Evolutionary conservation across 2,329 filamentous ascomycete genomes (phyloP), one percentile per base, ranked within the genome.

Genomic region (Curvularia sp.): DNA sequence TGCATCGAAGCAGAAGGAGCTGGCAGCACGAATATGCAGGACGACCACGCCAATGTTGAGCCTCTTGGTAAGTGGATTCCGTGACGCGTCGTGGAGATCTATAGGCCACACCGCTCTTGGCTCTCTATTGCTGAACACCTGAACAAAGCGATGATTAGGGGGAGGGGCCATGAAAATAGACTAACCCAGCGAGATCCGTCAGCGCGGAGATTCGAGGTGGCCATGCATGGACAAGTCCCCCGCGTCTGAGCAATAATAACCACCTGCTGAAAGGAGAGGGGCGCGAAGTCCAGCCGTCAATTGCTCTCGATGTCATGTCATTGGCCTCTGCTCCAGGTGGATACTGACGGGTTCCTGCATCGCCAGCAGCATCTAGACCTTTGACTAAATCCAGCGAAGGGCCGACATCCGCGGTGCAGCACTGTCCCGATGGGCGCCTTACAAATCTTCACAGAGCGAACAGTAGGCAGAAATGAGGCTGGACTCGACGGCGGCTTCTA

Each of bases 341-440:
- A 46, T 42, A 60, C 57, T 33, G 57, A 53, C 65, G 68, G 68
- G 68, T 70, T 70, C 68, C 68, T 69, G 62, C 64, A 64, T 66
- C 55, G 58, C 20, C 46, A 24, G 51, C 54, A 55, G 63, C 62
- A 51, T 69, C 64, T 67, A 62, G 64, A 59, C 64, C 62, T 54
- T 48, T 28, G 44, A 57, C 66, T 66, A 65, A 44, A 44, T 28
- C 20, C 46, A 46, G 48, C 46, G 22, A 58, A 55, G 53, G 49
- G 57, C 55, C 55, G 55, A 57, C 47, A 53, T 58, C 52, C 53
- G 43, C 31, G 30, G 12, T 48, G 30, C 30, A 31, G 26, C 26
- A 31, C 10, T 31, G 30, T 31, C 30, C 30, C 10, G 9, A n/a
- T 44, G 24, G 56, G 30, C 57, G 57, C 46, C n/a, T 55, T 43